These are phyloP conservation scores for Neofusicoccum ribis DNA, from an alignment of 2,329 filamentous ascomycete genomes.

Conservation along the genomic window DNA sequence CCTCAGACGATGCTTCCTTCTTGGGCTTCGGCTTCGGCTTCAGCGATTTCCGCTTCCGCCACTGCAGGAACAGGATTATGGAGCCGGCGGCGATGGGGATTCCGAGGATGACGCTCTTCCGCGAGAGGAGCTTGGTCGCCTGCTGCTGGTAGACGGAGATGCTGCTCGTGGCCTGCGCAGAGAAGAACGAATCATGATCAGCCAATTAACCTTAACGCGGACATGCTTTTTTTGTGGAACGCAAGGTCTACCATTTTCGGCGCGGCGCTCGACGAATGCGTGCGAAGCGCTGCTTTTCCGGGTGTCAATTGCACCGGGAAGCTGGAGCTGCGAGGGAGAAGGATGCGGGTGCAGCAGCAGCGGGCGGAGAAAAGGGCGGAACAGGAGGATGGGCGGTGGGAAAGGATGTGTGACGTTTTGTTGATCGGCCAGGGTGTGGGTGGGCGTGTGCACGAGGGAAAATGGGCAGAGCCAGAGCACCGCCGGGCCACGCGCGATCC, in stretches of 20 bases:
- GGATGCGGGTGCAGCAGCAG: background rate
- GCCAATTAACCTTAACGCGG: background rate
- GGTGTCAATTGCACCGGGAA: background rate
- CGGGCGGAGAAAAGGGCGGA: conserved; percentile 2
- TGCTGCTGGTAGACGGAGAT: conserved; percentile 19
- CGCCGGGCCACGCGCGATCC: background rate
- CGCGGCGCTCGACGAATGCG: conserved; percentile 1
- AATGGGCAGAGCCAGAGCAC: background rate
- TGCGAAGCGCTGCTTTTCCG: background rate
- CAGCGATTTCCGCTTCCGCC: conserved; percentile 19
- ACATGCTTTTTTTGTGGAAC: background rate
- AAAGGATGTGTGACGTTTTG: background rate
- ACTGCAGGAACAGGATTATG: conserved; percentile 19
- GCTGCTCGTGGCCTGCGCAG: conserved; percentile 1
- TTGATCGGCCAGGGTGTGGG: background rate
- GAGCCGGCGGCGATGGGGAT: conserved; percentile 17
- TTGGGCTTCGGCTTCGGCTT: conserved; percentile 2
- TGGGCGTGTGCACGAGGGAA: background rate
- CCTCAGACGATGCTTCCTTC: background rate
- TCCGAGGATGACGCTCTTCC: conserved; percentile 12
- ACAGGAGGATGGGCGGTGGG: conserved; percentile 13
- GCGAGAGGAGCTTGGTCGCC: conserved; percentile 16
- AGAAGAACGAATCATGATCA: background rate
- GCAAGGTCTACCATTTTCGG: conserved; percentile 5
- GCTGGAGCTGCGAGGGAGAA: background rate